Evolutionary conservation across 1,139 yeast species (phyloP).

Genomic region (Kodamaea fungicola): DNA sequence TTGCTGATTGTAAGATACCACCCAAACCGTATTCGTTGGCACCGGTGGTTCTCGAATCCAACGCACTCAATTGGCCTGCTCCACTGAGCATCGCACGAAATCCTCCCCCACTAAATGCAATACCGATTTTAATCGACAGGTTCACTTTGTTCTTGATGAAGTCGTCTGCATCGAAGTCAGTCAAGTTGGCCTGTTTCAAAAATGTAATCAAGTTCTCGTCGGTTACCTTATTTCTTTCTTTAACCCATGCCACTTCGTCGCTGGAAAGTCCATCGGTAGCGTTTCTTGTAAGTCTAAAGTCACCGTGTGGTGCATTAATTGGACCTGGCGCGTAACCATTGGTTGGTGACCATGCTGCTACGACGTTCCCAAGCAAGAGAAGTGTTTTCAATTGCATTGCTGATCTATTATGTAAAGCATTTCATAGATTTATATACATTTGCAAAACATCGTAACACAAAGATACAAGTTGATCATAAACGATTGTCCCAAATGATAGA

Average conservation of each 20-base stretch:
- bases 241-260: slow-evolving; percentile 18
- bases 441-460: no score
- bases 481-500: no score
- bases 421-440: no score
- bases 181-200: slow-evolving; percentile 17
- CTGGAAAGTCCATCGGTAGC: slow-evolving; percentile 14
- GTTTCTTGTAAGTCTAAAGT: slow-evolving; percentile 12
- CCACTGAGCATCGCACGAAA: slow-evolving; percentile 27
- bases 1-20: slow-evolving; percentile 69
- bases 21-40: slow-evolving; percentile 68
- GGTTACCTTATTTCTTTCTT: slow-evolving; percentile 18
- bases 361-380: slow-evolving; percentile 2
- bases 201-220: slow-evolving; percentile 17
- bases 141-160: slow-evolving; percentile 18
- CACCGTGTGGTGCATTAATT: slow-evolving; percentile 17
- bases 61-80: slow-evolving; percentile 25
- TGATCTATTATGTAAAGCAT: no score
- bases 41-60: slow-evolving; percentile 28
- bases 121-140: slow-evolving; percentile 18
- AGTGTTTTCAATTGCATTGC: background rate
- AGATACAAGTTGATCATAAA: no score
- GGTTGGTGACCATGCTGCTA: slow-evolving; percentile 17
- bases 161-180: slow-evolving; percentile 18
- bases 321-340: slow-evolving; percentile 23
- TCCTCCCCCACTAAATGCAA: slow-evolving; percentile 27